A percentile compares a stretch with the other conserved stretches of the same genome.
Conservation (phyloP, 2,329 filamentous ascomycete species). For the Aureobasidium leucospermi region DNA sequence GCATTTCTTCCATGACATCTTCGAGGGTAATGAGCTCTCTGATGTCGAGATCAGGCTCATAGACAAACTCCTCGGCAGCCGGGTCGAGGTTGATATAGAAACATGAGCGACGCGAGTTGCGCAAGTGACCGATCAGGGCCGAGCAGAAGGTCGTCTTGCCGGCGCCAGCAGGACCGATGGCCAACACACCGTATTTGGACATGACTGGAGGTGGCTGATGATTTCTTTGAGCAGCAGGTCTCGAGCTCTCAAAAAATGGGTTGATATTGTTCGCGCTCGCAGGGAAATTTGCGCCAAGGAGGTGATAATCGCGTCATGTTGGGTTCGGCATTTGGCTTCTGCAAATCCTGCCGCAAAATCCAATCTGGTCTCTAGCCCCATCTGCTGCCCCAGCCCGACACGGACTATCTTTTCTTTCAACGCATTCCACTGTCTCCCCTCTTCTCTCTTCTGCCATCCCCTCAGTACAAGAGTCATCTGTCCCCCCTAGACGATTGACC, state of each 20-base stretch:
- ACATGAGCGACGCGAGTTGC: constrained; percentile 82
- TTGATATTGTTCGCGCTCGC: constrained; percentile 35
- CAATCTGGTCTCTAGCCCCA: constrained; percentile 3
- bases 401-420: constrained; percentile 9
- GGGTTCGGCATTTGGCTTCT: constrained; percentile 3
- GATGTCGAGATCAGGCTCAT: constrained; percentile 89
- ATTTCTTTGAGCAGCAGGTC: constrained; percentile 45
- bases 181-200: constrained; percentile 79
- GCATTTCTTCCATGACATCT: constrained; percentile 94
- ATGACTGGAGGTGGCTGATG: constrained; percentile 72
- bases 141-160: constrained; percentile 97
- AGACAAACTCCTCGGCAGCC: constrained; percentile 85
- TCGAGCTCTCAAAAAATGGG: neutral
- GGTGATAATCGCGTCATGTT: neutral
- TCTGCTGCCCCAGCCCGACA: constrained; percentile 13
- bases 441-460: neutral
- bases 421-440: constrained; percentile 12
- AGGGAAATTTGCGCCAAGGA: constrained; percentile 12
- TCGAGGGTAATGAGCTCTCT: constrained; percentile 88
- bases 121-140: constrained; percentile 84
- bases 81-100: constrained; percentile 99
- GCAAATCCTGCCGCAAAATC: constrained; percentile 8
- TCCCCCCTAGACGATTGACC: constrained; percentile 4
- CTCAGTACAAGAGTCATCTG: constrained; percentile 5
- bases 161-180: constrained; percentile 93